Evolutionary conservation across 176 grass and related monocot genomes (phyloP).

Genomic region (Otatea glauca): DNA sequence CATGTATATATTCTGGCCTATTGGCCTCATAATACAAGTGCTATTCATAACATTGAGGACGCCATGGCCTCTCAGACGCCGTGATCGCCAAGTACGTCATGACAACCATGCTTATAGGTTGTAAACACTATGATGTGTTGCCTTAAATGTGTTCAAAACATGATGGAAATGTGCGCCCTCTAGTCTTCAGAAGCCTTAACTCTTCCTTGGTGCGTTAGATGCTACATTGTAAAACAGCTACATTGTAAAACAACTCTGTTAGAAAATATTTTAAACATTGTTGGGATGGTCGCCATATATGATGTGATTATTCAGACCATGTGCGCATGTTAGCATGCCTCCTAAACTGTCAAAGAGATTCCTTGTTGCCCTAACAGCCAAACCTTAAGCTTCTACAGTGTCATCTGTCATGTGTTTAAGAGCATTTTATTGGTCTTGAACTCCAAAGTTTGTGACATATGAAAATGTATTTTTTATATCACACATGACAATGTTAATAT

Average conservation of each 20-base stretch:
- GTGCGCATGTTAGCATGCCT: background rate
- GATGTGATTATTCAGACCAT: constrained; percentile 4
- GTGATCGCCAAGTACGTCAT: too few species aligned
- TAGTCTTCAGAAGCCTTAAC: constrained; percentile 15
- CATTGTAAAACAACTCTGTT: background rate
- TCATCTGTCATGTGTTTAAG: background rate
- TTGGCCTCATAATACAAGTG: too few species aligned
- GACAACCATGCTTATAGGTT: background rate
- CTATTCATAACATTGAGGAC: too few species aligned
- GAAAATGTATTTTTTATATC: too few species aligned
- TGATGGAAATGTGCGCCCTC: background rate
- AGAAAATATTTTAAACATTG: background rate
- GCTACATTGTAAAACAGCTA: constrained; percentile 23
- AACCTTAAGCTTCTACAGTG: constrained; percentile 8
- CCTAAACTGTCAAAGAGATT: background rate
- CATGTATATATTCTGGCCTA: too few species aligned
- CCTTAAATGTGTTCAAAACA: background rate
- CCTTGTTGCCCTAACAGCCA: background rate
- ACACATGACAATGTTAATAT: constrained; percentile 27
- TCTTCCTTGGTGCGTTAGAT: background rate
- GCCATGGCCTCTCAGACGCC: too few species aligned
- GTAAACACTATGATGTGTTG: constrained; percentile 13
- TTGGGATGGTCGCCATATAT: background rate
- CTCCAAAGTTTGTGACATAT: background rate
- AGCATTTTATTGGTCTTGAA: background rate